Evolutionary conservation across 495 filamentous ascomycete species (phyloP), one percentile per base, ranked within the genome.

Genomic region (Lasiosphaeria ovina): DNA sequence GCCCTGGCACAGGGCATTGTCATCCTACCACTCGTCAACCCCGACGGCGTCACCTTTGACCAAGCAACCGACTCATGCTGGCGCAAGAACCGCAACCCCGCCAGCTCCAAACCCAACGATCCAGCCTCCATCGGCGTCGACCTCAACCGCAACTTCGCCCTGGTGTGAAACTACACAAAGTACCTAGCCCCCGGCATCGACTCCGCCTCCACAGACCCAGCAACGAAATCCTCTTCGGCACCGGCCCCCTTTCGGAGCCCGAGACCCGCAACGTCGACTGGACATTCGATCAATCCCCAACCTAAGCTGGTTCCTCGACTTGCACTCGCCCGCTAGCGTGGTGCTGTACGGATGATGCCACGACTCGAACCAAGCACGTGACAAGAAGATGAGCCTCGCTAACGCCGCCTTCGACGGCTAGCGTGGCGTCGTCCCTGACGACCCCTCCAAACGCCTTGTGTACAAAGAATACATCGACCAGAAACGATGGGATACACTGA

Each of bases 221-320:
- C n/a, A 14, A 3, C 14, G 59, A 55, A 24, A 40, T 34, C 32
- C 56, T 55, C 9, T n/a, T 31, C n/a, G 59, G 59, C 2, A 56
- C 52, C 11, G 59, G 33, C n/a, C 59, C 59, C 1, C 51, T 61
- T 7, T 61, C 59, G 0, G 59, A 61, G 47, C 34, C 59, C 2
- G 59, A 61, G 53, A 51, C 52, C 16, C 36, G 48, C 42, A 56
- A 55, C 14, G 35, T 61, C 35, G 59, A 61, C 44, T 61, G 59
- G 59, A 44, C 45, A 3, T 48, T 61, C 32, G 59, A 40, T 17
- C 35, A 35, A 10, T 51, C 7, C 59, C 59, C 16, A 45, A 61
- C 14, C 52, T 61, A 5, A 47, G 44, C 12, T 61, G 59, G 59
- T 51, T 61, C 45, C 3, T 61, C 6, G 59, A 61, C 35, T 34